phyloP scores from a whole-genome alignment of 2,329 filamentous ascomycete genomes.

The Ophiocordyceps sinensis region DNA sequence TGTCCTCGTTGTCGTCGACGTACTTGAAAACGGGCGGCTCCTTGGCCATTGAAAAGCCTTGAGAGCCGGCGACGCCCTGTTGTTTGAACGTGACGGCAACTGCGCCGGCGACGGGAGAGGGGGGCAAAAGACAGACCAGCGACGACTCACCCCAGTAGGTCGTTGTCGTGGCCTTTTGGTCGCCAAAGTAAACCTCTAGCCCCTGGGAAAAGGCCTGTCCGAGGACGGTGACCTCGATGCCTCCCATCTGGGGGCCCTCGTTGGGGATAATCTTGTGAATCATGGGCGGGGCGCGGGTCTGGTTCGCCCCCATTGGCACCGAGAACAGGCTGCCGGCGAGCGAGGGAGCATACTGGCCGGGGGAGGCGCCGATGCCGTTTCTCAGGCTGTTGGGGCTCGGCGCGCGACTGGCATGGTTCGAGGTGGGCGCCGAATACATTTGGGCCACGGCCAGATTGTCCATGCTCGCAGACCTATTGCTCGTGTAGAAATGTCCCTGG shows the following conservation, averaged over 20 bases:
- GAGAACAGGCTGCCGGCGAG: slow-evolving; percentile 34
- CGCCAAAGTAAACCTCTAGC: slow-evolving; percentile 74
- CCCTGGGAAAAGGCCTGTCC: slow-evolving; percentile 65
- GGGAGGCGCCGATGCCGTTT: slow-evolving; percentile 26
- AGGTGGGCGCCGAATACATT: slow-evolving; percentile 58
- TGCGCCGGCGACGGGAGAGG: slow-evolving; percentile 48
- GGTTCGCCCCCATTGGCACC: slow-evolving; percentile 32
- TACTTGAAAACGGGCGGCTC: slow-evolving; percentile 53
- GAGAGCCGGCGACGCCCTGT: slow-evolving; percentile 26
- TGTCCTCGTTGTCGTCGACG: slow-evolving; percentile 54
- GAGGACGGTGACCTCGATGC: slow-evolving; percentile 75
- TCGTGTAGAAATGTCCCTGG: slow-evolving; percentile 39
- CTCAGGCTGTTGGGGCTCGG: slow-evolving; percentile 50
- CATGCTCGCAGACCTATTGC: slow-evolving; percentile 46
- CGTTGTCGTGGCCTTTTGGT: slow-evolving; percentile 49
- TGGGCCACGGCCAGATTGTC: slow-evolving; percentile 50
- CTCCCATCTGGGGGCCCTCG: slow-evolving; percentile 69
- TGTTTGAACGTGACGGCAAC: slow-evolving; percentile 58
- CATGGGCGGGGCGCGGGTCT: slow-evolving; percentile 34
- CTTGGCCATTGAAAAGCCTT: slow-evolving; percentile 20
- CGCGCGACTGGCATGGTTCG: slow-evolving; percentile 63
- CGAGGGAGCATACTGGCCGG: slow-evolving; percentile 30
- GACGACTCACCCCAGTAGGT: slow-evolving; percentile 70
- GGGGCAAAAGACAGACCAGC: slow-evolving; percentile 66
- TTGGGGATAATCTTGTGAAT: slow-evolving; percentile 75